Evolutionary conservation across 2,329 filamentous ascomycete genomes (phyloP), one percentile per base, ranked within the genome.

Genomic region (Arthrobotrys sinensis): DNA sequence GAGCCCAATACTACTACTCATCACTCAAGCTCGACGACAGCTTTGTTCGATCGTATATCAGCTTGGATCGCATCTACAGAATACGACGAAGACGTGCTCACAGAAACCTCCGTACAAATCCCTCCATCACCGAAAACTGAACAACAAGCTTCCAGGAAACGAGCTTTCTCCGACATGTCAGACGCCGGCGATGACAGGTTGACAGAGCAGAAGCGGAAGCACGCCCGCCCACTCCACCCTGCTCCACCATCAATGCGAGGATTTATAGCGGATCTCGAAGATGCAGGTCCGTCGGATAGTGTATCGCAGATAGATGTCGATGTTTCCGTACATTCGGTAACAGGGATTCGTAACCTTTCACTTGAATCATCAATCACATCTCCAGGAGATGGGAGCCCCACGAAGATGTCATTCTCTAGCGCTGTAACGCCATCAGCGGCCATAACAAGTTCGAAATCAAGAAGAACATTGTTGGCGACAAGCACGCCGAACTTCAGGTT

Each of bases 111-210:
- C 4, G 40, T 3, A 16, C 2, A 45, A 16, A 38, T 14, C 12
- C 8, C 36, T 2, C 2, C 8, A 38, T 38, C 36, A 6, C 36
- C 40, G 40, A 45, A 1, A 5, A n/a, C 2, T 45, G 12, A 12
- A 2, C 12, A 16, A 16, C 4, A 16, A 16, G 4, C 2, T 45
- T 16, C 12, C 5, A 45, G 16, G 46, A 28, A 50, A 50, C 19
- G 21, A 50, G 46, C 21, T 1, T 45, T 45, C 11, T 50, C 16
- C 46, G 57, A 63, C 10, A 63, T 32, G 19, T 45, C 57, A 8
- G 38, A 63, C 28, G 21, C 16, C 40, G 16, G 57, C 38, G 57
- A 60, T 60, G 53, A 19, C 38, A 8, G 53, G 12, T 12, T 60
- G 10, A 36, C 34, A 1, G 8, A 40, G 10, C 53, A 60, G 21